phyloP scores from a whole-genome alignment of 139 green algal species.

The Chlorella sp. region DNA sequence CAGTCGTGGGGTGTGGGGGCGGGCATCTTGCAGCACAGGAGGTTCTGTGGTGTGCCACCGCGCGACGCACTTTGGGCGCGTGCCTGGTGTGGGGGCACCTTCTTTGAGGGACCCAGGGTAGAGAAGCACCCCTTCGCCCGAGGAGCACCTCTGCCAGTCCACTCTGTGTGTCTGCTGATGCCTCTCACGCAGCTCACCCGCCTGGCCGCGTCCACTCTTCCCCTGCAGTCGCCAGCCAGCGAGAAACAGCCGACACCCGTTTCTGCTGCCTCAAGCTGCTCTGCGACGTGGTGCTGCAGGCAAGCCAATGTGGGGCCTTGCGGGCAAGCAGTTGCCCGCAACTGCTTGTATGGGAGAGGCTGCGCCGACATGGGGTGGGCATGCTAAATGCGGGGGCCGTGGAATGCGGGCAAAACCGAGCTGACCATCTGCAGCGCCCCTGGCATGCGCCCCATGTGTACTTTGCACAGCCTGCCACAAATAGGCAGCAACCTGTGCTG shows the following conservation, averaged over 20 bases:
- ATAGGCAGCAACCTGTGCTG: neutral
- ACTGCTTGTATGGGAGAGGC: neutral
- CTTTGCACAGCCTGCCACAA: neutral
- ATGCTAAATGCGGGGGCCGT: neutral
- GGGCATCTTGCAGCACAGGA: neutral
- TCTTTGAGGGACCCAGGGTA: too few species aligned
- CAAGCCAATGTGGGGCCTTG: neutral
- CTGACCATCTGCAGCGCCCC: neutral
- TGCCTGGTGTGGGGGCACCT: too few species aligned
- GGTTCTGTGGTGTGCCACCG: neutral
- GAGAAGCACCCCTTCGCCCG: too few species aligned
- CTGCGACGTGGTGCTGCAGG: conserved; percentile 70
- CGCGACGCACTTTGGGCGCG: too few species aligned
- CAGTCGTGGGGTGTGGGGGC: neutral
- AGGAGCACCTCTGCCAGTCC: too few species aligned
- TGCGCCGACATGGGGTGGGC: neutral
- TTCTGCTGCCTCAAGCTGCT: conserved; percentile 92
- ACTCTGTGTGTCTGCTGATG: neutral
- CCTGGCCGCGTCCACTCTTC: neutral
- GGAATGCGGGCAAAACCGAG: neutral
- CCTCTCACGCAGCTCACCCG: neutral
- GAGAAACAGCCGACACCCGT: conserved; percentile 70
- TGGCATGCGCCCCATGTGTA: neutral
- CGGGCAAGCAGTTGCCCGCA: neutral
- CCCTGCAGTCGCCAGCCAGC: conserved; percentile 38